Evolutionary conservation across 495 filamentous ascomycete genomes (phyloP).

Genomic region (Neurospora sp.): DNA sequence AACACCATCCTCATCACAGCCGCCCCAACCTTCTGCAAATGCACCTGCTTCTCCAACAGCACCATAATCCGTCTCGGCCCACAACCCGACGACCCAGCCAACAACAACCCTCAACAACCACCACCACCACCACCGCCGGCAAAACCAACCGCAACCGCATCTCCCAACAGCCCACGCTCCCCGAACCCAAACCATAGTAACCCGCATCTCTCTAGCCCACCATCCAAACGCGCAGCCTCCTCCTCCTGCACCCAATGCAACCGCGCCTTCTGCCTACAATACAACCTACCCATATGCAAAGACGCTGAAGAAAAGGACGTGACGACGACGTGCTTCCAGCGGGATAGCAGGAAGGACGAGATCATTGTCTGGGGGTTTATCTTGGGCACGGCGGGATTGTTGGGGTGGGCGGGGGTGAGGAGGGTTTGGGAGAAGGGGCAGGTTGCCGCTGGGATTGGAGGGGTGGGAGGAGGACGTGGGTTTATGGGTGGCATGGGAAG

Average conservation of each 20-base stretch:
- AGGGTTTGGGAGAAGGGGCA: slow-evolving; percentile 32
- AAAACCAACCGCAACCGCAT: slow-evolving; percentile 9
- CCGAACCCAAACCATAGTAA: too few relatives aligned
- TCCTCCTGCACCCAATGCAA: slow-evolving; percentile 73
- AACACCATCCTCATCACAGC: slow-evolving; percentile 23
- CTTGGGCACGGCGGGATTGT: slow-evolving; percentile 67
- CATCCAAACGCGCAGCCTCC: slow-evolving; percentile 17
- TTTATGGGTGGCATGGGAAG: not conserved
- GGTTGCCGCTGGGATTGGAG: not conserved
- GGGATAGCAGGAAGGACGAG: slow-evolving; percentile 82
- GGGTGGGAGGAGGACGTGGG: not conserved
- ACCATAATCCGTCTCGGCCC: slow-evolving; percentile 71
- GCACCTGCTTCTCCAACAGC: slow-evolving; percentile 84
- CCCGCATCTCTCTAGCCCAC: too few relatives aligned
- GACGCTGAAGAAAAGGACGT: slow-evolving; percentile 79
- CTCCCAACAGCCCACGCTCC: not conserved
- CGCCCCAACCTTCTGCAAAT: slow-evolving; percentile 92
- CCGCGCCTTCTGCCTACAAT: slow-evolving; percentile 77
- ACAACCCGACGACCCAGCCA: slow-evolving; percentile 15
- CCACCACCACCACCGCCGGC: slow-evolving; percentile 12
- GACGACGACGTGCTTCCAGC: slow-evolving; percentile 83
- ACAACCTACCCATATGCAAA: slow-evolving; percentile 79
- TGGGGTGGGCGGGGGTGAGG: slow-evolving; percentile 66
- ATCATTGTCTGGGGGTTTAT: slow-evolving; percentile 92
- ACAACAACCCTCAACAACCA: slow-evolving; percentile 6